phyloP scores from a whole-genome alignment of 2,329 filamentous ascomycete species.

The Apiospora rasikravindrae region DNA sequence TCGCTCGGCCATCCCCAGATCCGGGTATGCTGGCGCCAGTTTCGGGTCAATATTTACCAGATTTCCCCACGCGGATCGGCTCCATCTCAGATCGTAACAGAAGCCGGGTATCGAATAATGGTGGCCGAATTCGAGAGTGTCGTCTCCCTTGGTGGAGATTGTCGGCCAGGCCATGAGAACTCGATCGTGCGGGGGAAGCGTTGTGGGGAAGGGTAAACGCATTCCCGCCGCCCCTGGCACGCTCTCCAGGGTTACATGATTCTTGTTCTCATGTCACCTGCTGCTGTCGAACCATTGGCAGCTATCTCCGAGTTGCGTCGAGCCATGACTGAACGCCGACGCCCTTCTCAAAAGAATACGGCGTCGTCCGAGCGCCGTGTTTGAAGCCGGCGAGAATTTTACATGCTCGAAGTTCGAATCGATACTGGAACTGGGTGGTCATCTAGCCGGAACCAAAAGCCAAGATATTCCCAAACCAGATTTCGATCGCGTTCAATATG shows the following conservation, averaged over 20 bases:
- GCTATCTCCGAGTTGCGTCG: neutral
- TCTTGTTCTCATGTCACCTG: neutral
- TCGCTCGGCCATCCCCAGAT: neutral
- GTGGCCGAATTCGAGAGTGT: neutral
- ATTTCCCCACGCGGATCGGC: neutral
- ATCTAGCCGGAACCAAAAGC: too few species aligned
- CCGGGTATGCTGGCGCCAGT: neutral
- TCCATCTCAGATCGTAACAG: too few species aligned
- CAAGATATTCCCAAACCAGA: too few species aligned
- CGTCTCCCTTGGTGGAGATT: neutral
- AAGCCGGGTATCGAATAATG: neutral
- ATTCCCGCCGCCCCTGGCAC: neutral
- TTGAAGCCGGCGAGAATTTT: neutral
- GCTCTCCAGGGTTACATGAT: neutral
- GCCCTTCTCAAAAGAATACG: neutral
- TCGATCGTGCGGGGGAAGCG: neutral
- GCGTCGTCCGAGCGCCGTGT: too few species aligned
- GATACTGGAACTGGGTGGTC: too few species aligned
- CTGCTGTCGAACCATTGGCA: neutral
- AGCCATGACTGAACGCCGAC: neutral
- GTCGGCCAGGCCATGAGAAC: neutral
- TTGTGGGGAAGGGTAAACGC: neutral
- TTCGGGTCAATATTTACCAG: neutral
- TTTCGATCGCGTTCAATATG: too few species aligned
- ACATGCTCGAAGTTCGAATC: too few species aligned